phyloP scores from a whole-genome alignment of 495 filamentous ascomycete species.

The Podospora pseudopauciseta region DNA sequence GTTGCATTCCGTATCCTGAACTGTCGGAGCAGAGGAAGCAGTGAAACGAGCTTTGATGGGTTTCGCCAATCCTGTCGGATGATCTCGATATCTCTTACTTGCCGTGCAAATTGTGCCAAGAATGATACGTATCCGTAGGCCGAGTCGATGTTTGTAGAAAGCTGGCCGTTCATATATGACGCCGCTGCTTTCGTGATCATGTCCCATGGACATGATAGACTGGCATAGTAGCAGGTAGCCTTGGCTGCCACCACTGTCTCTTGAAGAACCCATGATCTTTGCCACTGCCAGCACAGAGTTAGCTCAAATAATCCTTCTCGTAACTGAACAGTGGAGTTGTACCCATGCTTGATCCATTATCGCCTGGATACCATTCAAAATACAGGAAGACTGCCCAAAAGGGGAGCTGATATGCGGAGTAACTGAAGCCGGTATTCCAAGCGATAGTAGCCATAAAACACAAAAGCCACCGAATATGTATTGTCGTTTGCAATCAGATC shows the following conservation, averaged over 20 bases:
- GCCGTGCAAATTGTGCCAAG: conserved; percentile 14
- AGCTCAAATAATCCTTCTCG: neutral
- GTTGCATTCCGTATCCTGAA: conserved; percentile 21
- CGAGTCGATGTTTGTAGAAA: conserved; percentile 14
- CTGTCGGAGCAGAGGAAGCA: conserved; percentile 22
- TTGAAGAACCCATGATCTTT: conserved; percentile 20
- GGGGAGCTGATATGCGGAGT: conserved; percentile 16
- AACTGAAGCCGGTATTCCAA: conserved; percentile 11
- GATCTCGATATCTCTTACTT: conserved; percentile 22
- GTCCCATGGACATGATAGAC: conserved; percentile 17
- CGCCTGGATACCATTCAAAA: conserved; percentile 19
- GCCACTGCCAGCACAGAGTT: conserved; percentile 6
- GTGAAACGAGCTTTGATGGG: conserved; percentile 6
- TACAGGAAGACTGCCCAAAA: conserved; percentile 13
- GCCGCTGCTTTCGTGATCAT: conserved; percentile 18
- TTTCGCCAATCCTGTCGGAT: conserved; percentile 13
- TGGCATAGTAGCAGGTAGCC: conserved; percentile 15
- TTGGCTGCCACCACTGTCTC: conserved; percentile 16
- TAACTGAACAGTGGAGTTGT: neutral
- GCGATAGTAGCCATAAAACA: conserved; percentile 15
- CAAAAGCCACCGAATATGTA: conserved; percentile 24
- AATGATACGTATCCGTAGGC: conserved; percentile 11
- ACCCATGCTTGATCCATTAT: conserved; percentile 17
- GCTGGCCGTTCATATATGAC: conserved; percentile 9
- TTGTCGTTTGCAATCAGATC: conserved; percentile 8